Percentiles rank a stretch among this genome's conserved stretches.
These are phyloP conservation scores for Ziziphus jujuba DNA, from an alignment of 306 rosid genomes.

Conservation along the genomic window DNA sequence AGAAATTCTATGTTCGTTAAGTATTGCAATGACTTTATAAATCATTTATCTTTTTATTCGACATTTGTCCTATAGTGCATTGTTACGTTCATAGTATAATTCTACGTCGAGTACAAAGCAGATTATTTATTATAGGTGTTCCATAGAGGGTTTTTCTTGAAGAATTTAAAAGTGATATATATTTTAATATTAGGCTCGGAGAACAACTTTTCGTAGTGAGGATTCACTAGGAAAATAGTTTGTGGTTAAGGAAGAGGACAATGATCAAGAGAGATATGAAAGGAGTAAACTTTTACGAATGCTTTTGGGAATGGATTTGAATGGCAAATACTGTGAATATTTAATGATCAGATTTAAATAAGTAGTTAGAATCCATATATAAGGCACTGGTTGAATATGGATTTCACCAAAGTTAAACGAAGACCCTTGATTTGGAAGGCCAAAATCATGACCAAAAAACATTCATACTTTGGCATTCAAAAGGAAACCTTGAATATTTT, in stretches of 20 bases:
- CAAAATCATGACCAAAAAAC: neutral
- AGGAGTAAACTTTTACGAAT: neutral
- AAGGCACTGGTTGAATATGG: neutral
- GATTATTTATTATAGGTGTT: neutral
- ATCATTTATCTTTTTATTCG: neutral
- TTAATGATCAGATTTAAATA: neutral
- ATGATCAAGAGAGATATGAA: neutral
- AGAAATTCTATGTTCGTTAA: neutral
- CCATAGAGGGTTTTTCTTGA: no score
- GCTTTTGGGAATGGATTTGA: neutral
- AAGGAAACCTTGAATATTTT: neutral
- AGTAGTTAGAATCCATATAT: neutral
- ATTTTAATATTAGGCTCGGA: neutral
- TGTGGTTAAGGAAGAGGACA: neutral
- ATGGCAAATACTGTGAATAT: neutral
- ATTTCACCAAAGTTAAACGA: no score
- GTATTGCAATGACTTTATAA: neutral
- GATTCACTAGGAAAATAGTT: neutral
- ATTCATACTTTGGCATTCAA: neutral
- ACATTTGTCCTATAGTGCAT: neutral
- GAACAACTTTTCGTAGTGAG: neutral
- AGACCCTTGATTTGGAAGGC: no score
- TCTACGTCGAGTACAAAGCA: neutral
- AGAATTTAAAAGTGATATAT: no score
- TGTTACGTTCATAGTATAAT: neutral